Evolutionary conservation across 2,329 filamentous ascomycete genomes (phyloP), one percentile per base, ranked within the genome.

Genomic region (Phymatotrichopsis omnivora): DNA sequence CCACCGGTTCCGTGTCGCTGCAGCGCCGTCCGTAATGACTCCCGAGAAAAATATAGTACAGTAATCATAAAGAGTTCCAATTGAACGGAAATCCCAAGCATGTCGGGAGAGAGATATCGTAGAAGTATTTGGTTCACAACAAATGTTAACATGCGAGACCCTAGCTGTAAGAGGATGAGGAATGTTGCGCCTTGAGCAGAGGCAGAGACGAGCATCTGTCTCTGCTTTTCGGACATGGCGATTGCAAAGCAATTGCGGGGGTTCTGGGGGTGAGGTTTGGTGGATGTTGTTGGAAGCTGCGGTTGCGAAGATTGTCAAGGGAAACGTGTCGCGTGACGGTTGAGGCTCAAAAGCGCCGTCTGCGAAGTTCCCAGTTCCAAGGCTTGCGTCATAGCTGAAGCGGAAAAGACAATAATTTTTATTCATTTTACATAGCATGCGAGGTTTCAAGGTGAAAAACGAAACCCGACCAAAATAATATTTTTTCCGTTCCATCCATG

Each of bases 31-130:
- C 91, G 80, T 37, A 96, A 68, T 58, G 82, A 89, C 65, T 98
- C 91, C 29, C 91, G 75, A 0, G 91, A 82, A 60, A 98, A 96
- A 64, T 93, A 95, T 1, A 98, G 72, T n/a, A 93, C 80, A 0
- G 86, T 85, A 33, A 93, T 81, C 49, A 89, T 87, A 63, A 87
- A 95, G 1, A 96, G 77, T 59, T 98, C 91, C 3, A 98, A 73
- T 63, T 95, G 91, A 0, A 87, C 81, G 2, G 87, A 82, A 4
- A 93, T 71, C 5, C 89, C 91, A 1, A 98, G 74, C 0, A 93
- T 72, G 47, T 81, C 75, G 0, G 91, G 87, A 1, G 86, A 93
- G 33, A 96, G 69, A 61, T 83, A 89, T 27, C 89, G 84, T 6
- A 98, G 73, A 23, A 98, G 75, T 28, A 93, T 63, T 64, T 98